phyloP scores from a whole-genome alignment of 495 filamentous ascomycete genomes.

The Aspergillus bertholletiae region DNA sequence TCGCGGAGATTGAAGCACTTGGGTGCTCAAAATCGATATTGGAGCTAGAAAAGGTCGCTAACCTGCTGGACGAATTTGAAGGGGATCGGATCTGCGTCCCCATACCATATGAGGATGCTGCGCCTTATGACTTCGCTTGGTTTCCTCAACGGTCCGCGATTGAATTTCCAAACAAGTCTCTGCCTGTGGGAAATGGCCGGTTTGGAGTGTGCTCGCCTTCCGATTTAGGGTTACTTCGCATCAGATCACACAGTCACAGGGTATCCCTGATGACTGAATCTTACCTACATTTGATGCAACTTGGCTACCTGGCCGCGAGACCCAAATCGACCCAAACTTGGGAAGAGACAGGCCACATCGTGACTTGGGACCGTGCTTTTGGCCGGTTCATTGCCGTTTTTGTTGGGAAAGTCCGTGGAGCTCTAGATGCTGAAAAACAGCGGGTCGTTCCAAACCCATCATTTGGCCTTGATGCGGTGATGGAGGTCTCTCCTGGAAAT shows the following conservation, averaged over 20 bases:
- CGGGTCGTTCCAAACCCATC: not conserved
- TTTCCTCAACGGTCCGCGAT: conserved; percentile 28
- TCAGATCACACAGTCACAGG: conserved; percentile 16
- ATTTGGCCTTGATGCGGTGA: conserved; percentile 18
- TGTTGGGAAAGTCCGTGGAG: conserved; percentile 18
- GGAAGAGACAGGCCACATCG: conserved; percentile 33
- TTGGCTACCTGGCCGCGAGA: conserved; percentile 30
- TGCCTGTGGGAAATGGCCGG: conserved; percentile 8
- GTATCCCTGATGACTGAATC: conserved; percentile 10
- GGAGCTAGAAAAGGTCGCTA: conserved; percentile 22
- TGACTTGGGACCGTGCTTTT: conserved; percentile 35
- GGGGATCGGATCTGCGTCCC: conserved; percentile 19
- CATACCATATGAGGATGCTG: not conserved
- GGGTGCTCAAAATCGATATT: conserved; percentile 31
- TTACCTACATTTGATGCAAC: conserved; percentile 32
- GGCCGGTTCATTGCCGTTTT: conserved; percentile 28
- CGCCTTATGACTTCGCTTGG: conserved; percentile 27
- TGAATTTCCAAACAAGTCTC: conserved; percentile 18
- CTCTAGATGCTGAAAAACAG: conserved; percentile 16
- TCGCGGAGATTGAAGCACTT: conserved; percentile 23
- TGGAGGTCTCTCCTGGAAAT: conserved; percentile 13
- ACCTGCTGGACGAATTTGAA: conserved; percentile 33
- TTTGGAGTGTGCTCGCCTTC: conserved; percentile 13
- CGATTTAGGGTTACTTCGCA: conserved; percentile 30
- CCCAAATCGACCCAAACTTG: conserved; percentile 10